A percentile compares a stretch with the other conserved stretches of the same genome.
phyloP scores from a whole-genome alignment of 2,329 filamentous ascomycete genomes.

The Elsinoe australis region DNA sequence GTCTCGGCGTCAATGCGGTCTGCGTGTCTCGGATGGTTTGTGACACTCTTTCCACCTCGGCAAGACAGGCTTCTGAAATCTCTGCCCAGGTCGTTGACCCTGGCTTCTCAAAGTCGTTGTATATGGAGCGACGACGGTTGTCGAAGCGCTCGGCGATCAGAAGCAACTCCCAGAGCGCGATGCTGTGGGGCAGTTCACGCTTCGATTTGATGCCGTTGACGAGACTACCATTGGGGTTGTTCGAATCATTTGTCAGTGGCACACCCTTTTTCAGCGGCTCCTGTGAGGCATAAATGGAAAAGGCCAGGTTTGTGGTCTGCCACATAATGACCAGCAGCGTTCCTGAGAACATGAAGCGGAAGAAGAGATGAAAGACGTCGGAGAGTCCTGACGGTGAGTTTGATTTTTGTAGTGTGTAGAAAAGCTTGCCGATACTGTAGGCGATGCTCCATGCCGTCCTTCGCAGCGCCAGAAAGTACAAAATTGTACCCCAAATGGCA shows the following conservation, averaged over 20 bases:
- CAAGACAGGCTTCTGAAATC: constrained; percentile 61
- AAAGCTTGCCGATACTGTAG: constrained; percentile 60
- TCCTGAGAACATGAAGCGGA: constrained; percentile 48
- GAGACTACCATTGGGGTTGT: constrained; percentile 75
- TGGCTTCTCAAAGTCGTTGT: constrained; percentile 73
- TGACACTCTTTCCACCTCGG: constrained; percentile 60
- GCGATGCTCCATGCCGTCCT: constrained; percentile 60
- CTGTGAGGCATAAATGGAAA: constrained; percentile 71
- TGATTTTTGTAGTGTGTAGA: constrained; percentile 69
- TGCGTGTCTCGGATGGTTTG: constrained; percentile 53
- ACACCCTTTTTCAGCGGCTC: constrained; percentile 77
- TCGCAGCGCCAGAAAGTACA: constrained; percentile 59
- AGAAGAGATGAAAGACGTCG: constrained; percentile 48
- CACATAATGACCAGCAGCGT: constrained; percentile 64
- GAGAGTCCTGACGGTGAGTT: constrained; percentile 51
- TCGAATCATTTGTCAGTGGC: constrained; percentile 75
- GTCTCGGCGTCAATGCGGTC: constrained; percentile 20
- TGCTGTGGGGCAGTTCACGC: constrained; percentile 69
- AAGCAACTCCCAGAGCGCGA: constrained; percentile 85
- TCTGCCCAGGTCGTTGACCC: constrained; percentile 77
- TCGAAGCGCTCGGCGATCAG: constrained; percentile 69
- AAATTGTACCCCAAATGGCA: constrained; percentile 36
- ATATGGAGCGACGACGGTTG: constrained; percentile 72
- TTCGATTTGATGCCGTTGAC: constrained; percentile 76
- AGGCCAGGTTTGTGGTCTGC: constrained; percentile 68